Base-by-base conservation (phyloP, 768 basidiomycete species). In the Ramaria sp. region DNA sequence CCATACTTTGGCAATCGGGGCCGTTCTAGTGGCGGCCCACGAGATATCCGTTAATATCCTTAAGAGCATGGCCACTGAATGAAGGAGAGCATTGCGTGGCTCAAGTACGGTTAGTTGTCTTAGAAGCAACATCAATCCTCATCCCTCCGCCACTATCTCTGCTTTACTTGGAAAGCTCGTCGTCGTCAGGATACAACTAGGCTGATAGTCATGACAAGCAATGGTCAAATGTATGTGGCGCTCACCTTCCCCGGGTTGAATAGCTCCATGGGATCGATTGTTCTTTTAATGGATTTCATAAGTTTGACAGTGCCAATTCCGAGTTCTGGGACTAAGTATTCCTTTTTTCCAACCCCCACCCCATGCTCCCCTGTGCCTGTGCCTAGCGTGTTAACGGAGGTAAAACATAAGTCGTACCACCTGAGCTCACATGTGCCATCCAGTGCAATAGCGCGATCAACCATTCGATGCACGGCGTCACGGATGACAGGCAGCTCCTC, bases 221-320 rank as follows among this genome's bases (percentile, higher is more conserved):
- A 19, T 20, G 9, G 4, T 15, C 1, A 49, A 33, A 49, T 30
- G 2, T 30, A 49, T 22, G 7, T 20, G 9, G 15, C 22, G 41
- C 61, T 57, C 41, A 67, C 69, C 65, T 79, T 78, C 27, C 72
- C 77, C 3, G 77, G 77, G 59, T 79, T 79, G 56, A 78, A 70
- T 46, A 79, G 61, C 54, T 73, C 70, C 39, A 70, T 55, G 4
- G 78, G 78, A 58, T 79, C 78, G 11, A 75, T 55, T 1, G 72
- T 68, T 22, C 65, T 55, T 66, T 80, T 81, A 59, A 80, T 71
- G 30, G 67, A 68, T 61, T 74, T 71, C 78, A 81, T 78, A 7
- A 80, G 64, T n/a, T 69, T 66, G 5, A 80, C 72, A 0, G 79
- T 81, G 9, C 74, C 77, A 13, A 63, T 65, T 9, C 79, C 79